phyloP scores from a whole-genome alignment of 2,329 filamentous ascomycete genomes.

The Sphaerulina vaccinii region DNA sequence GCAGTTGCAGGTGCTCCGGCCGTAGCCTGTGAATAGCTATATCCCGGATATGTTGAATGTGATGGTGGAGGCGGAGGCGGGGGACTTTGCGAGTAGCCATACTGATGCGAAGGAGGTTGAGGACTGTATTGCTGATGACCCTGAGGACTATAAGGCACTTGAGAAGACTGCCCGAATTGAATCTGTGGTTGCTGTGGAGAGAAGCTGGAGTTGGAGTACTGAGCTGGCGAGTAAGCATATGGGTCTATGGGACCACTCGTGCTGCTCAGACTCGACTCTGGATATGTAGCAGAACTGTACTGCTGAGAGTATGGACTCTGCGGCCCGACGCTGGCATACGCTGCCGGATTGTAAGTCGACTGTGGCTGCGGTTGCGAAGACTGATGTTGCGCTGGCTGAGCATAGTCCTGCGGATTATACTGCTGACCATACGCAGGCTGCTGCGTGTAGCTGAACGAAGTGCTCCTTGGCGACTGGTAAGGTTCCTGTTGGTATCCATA shows the following conservation, averaged over 20 bases:
- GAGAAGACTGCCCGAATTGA: slow-evolving; percentile 20
- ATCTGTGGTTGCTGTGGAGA: slow-evolving; percentile 22
- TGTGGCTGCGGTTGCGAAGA: slow-evolving; percentile 39
- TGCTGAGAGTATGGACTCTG: slow-evolving; percentile 23
- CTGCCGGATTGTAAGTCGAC: slow-evolving; percentile 47
- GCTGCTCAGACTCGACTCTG: slow-evolving; percentile 24
- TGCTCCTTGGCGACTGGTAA: slow-evolving; percentile 23
- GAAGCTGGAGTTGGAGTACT: slow-evolving; percentile 21
- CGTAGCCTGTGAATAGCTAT: slow-evolving; percentile 18
- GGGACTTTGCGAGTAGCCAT: slow-evolving; percentile 21
- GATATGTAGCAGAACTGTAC: slow-evolving; percentile 30
- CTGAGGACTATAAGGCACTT: slow-evolving; percentile 25
- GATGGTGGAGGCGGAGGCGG: slow-evolving; percentile 26
- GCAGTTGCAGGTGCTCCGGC: slow-evolving; percentile 19
- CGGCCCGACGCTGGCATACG: slow-evolving; percentile 40
- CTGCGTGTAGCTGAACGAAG: slow-evolving; percentile 46
- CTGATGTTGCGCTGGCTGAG: slow-evolving; percentile 37
- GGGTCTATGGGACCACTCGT: slow-evolving; percentile 33
- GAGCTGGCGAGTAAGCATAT: slow-evolving; percentile 30
- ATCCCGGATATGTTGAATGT: slow-evolving; percentile 20
- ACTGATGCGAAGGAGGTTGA: slow-evolving; percentile 24
- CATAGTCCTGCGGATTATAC: slow-evolving; percentile 71
- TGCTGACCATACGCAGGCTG: slow-evolving; percentile 47
- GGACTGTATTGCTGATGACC: slow-evolving; percentile 27
- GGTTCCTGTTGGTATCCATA: slow-evolving; percentile 26